Conservation (phyloP, 495 filamentous ascomycete species). For the Penicillium argentinense region DNA sequence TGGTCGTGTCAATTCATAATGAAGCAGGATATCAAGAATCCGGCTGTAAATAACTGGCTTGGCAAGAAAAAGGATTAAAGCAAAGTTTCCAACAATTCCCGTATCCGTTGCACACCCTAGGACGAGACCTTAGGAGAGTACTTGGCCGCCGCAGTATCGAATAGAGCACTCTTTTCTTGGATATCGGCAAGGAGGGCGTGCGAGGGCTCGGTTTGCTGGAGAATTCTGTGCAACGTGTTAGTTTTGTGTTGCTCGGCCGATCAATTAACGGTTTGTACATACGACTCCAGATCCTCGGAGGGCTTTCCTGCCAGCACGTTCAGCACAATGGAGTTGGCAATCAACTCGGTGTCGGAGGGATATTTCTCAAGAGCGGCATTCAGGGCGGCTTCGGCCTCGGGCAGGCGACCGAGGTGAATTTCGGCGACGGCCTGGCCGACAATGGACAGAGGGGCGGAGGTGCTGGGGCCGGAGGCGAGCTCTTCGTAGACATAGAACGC, state of each 20-base stretch:
- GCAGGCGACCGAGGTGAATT: slow-evolving; percentile 82
- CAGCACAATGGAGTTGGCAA: slow-evolving; percentile 81
- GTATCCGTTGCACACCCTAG: no score
- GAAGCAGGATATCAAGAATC: slow-evolving; percentile 23
- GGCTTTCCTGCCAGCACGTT: slow-evolving; percentile 73
- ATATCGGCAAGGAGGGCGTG: slow-evolving; percentile 69
- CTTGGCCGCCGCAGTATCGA: slow-evolving; percentile 77
- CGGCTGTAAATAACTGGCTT: slow-evolving; percentile 24
- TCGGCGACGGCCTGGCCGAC: slow-evolving; percentile 90
- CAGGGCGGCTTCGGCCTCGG: slow-evolving; percentile 86
- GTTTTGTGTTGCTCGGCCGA: not conserved
- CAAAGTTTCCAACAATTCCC: slow-evolving; percentile 3
- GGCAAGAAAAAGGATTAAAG: slow-evolving; percentile 14
- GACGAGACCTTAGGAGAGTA: slow-evolving; percentile 71
- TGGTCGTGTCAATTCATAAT: slow-evolving; percentile 33
- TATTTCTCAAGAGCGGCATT: slow-evolving; percentile 76
- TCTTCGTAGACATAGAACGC: slow-evolving; percentile 99
- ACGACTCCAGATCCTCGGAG: slow-evolving; percentile 58
- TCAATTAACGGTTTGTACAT: slow-evolving; percentile 32
- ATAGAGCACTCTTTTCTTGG: slow-evolving; percentile 72
- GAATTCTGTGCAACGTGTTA: slow-evolving; percentile 44
- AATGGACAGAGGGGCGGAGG: slow-evolving; percentile 60
- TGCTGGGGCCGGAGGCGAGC: slow-evolving; percentile 79
- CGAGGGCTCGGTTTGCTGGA: slow-evolving; percentile 55
- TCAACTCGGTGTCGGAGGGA: slow-evolving; percentile 64